These are phyloP conservation scores for Crithidia sp. DNA, from an alignment of 208 protist genomes.

Conservation along the genomic window DNA sequence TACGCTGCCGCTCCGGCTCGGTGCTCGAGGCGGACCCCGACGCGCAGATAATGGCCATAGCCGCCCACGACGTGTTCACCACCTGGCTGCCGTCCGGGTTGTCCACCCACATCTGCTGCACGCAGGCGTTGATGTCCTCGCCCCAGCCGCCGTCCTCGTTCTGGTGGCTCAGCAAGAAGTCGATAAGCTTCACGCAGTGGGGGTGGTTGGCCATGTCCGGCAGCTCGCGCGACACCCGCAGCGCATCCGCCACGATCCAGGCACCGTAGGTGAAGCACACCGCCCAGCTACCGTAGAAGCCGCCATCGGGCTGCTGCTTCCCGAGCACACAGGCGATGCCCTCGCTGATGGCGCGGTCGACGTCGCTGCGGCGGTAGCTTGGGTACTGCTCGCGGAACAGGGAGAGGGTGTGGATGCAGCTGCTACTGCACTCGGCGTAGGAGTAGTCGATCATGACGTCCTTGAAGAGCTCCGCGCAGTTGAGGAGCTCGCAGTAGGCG, in stretches of 20 bases:
- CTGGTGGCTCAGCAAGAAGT: constrained; percentile 95
- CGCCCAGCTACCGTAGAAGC: constrained; percentile 96
- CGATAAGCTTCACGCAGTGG: constrained; percentile 76
- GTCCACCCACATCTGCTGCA: constrained; percentile 88
- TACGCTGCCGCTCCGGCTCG: constrained; percentile 20
- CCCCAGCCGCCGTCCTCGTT: constrained; percentile 96
- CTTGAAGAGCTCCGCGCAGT: constrained; percentile 96
- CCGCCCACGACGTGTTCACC: constrained; percentile 96
- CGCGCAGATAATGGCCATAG: constrained; percentile 94
- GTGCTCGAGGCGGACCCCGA: constrained; percentile 35
- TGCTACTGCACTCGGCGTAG: constrained; percentile 97
- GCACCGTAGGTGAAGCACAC: constrained; percentile 98
- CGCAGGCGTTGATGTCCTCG: constrained; percentile 94
- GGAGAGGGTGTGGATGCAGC: constrained; percentile 93
- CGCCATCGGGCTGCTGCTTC: constrained; percentile 91
- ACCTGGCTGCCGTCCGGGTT: constrained; percentile 91
- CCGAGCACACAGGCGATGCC: constrained; percentile 88
- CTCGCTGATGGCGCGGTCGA: constrained; percentile 86
- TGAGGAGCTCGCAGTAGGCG: constrained; percentile 92
- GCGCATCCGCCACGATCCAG: constrained; percentile 95
- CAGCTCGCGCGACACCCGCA: constrained; percentile 77
- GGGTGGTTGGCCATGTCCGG: constrained; percentile 73
- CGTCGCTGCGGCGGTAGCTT: constrained; percentile 87
- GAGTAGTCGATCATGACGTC: constrained; percentile 98
- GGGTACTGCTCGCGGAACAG: constrained; percentile 92